Percentiles rank a stretch among this genome's conserved stretches.
phyloP scores from a whole-genome alignment of 768 basidiomycete genomes.

The Serendipita sp. region DNA sequence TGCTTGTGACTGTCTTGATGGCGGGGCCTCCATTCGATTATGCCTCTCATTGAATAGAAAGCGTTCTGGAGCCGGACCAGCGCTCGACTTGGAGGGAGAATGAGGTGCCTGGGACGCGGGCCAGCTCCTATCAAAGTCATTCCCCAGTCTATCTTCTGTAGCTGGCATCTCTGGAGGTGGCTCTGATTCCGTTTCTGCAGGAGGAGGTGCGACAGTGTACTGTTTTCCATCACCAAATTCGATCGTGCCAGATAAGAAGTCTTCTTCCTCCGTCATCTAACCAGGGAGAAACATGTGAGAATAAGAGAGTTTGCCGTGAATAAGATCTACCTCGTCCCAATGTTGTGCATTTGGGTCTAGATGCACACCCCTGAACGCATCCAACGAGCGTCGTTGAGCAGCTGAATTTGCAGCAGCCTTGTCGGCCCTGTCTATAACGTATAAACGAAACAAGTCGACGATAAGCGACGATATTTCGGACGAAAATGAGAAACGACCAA shows the following conservation, averaged over 20 bases:
- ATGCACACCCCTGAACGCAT: slow-evolving; percentile 78
- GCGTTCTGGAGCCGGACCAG: slow-evolving; percentile 30
- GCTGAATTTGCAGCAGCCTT: slow-evolving; percentile 48
- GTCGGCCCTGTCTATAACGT: slow-evolving; percentile 30
- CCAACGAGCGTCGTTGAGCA: slow-evolving; percentile 1
- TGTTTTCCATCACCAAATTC: slow-evolving; percentile 93
- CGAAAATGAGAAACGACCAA: slow-evolving; percentile 21
- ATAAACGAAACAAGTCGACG: not conserved
- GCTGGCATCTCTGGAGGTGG: slow-evolving; percentile 9
- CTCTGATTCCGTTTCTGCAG: slow-evolving; percentile 16
- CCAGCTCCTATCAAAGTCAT: slow-evolving; percentile 95
- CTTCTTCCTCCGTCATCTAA: slow-evolving; percentile 84
- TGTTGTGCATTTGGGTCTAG: slow-evolving; percentile 87
- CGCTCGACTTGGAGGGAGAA: slow-evolving; percentile 24
- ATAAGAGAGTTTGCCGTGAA: slow-evolving; percentile 5
- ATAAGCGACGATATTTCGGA: too few relatives aligned
- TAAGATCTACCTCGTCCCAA: slow-evolving; percentile 76
- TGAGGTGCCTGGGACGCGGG: not conserved
- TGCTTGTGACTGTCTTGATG: slow-evolving; percentile 25
- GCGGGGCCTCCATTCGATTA: not conserved
- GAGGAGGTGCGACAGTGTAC: slow-evolving; percentile 45
- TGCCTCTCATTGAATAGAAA: slow-evolving; percentile 77
- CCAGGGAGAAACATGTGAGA: slow-evolving; percentile 11
- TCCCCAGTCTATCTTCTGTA: slow-evolving; percentile 66
- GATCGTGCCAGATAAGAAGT: slow-evolving; percentile 75